Percentiles rank a stretch among this genome's conserved stretches.
Conservation (phyloP, 108 stramenopile species). For the Cyclotella baltica region DNA sequence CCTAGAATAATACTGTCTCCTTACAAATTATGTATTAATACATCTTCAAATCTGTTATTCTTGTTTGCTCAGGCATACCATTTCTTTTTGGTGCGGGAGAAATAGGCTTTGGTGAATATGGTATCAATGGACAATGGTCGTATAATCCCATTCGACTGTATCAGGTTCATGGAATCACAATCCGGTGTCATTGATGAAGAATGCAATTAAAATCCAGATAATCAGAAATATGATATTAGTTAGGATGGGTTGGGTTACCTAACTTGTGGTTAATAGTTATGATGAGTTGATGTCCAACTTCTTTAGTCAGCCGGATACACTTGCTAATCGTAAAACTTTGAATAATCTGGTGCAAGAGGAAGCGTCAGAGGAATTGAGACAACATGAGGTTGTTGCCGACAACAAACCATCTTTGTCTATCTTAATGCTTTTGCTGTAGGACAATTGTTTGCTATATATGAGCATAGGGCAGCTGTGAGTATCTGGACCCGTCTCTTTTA, state of each 20-base stretch:
- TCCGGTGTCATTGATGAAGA: slow-evolving; percentile 59
- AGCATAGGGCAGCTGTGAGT: slow-evolving; percentile 94
- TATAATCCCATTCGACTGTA: slow-evolving; percentile 95
- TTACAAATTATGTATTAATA: too few species aligned
- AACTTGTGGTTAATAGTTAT: slow-evolving; percentile 90
- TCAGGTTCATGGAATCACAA: slow-evolving; percentile 92
- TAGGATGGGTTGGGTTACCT: slow-evolving; percentile 52
- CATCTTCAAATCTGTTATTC: not conserved
- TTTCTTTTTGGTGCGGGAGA: slow-evolving; percentile 80
- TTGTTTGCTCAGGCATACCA: slow-evolving; percentile 43
- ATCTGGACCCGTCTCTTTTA: not conserved
- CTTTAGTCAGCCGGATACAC: slow-evolving; percentile 98
- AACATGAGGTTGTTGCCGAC: slow-evolving; percentile 95
- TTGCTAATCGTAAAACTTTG: slow-evolving; percentile 90
- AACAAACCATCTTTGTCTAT: slow-evolving; percentile 95
- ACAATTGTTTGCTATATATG: slow-evolving; percentile 96
- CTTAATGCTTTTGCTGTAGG: slow-evolving; percentile 87
- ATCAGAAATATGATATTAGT: slow-evolving; percentile 2
- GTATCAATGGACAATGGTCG: slow-evolving; percentile 97
- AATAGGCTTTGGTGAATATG: slow-evolving; percentile 94
- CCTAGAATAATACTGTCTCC: too few species aligned
- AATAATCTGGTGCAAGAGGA: slow-evolving; percentile 93
- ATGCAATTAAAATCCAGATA: slow-evolving; percentile 7
- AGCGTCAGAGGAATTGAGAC: slow-evolving; percentile 77
- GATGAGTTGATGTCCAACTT: slow-evolving; percentile 99